Evolutionary conservation across 345 rosid species (phyloP).

Genomic region (Bretschneidera sinensis): DNA sequence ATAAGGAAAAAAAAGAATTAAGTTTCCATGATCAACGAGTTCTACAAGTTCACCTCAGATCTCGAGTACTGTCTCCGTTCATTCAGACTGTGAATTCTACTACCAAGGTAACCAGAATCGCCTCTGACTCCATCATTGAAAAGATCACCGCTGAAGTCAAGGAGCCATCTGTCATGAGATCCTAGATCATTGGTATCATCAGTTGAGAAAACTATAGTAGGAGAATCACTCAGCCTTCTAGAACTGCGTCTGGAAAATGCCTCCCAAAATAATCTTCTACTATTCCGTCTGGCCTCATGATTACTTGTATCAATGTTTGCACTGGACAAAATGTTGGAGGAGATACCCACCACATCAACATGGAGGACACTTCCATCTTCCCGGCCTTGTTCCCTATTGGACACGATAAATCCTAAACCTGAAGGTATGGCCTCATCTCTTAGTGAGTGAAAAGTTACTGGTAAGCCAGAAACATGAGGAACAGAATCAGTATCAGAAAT

Average conservation of each 20-base stretch:
- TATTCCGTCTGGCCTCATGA: constrained; percentile 43
- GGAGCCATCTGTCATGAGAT: constrained; percentile 52
- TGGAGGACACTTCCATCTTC: constrained; percentile 43
- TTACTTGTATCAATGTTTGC: constrained; percentile 31
- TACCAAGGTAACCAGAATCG: constrained; percentile 41
- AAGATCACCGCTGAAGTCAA: constrained; percentile 41
- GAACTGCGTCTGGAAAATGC: constrained; percentile 52
- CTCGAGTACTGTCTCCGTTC: constrained; percentile 47
- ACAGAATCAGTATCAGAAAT: constrained; percentile 25
- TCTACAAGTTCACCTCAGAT: constrained; percentile 43
- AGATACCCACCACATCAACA: constrained; percentile 49
- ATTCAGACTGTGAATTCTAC: constrained; percentile 45
- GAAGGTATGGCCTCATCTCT: constrained; percentile 37
- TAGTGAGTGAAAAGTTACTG: constrained; percentile 12
- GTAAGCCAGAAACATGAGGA: constrained; percentile 27
- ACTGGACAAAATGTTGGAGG: constrained; percentile 41
- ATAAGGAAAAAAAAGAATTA: not conserved
- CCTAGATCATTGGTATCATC: constrained; percentile 36
- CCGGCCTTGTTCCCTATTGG: constrained; percentile 36
- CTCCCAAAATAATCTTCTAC: constrained; percentile 54
- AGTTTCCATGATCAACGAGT: too few relatives aligned
- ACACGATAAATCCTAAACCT: constrained; percentile 43
- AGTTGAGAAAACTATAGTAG: constrained; percentile 37
- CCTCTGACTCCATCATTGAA: constrained; percentile 33
- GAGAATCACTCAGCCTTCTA: constrained; percentile 37